Evolutionary conservation across 2,329 filamentous ascomycete species (phyloP), one percentile per base, ranked within the genome.

Genomic region (Xylaria sp.): DNA sequence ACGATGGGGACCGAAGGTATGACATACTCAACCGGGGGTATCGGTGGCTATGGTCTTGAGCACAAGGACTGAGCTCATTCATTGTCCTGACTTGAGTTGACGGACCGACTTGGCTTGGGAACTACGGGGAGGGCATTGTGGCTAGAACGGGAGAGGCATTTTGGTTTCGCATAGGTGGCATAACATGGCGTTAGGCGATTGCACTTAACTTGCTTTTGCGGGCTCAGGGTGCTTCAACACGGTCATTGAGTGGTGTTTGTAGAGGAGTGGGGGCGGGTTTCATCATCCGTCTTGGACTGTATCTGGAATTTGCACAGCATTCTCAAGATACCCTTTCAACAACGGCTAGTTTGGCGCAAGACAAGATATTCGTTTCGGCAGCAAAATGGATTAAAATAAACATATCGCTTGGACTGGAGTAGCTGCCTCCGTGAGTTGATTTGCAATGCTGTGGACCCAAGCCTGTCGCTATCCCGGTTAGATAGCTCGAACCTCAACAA

Each of bases 41-140:
- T 87, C 69, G 88, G 83, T 51, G 86, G 87, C 1, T 89, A 89
- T 67, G 83, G 87, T 11, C 82, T 87, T n/a, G 87, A 89, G 81
- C 73, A 82, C 80, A 57, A 84, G 79, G 73, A 75, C 19, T 70
- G 19, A 69, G 21, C 30, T 58, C 1, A 17, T 17, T 53, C 1
- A 19, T 17, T 36, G 21, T 51, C 14, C 1, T 6, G 45, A 14
- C 21, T 47, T 24, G 17, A 47, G 19, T 60, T 21, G 14, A n/a
- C 12, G 39, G 27, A 47, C 17, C 36, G 11, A 17, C 3, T 39
- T 24, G 14, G 39, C 4, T 19, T 21, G 42, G 24, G 48, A 24
- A 61, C 27, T 45, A 30, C 6, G 14, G 17, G 32, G 36, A 53
- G 61, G 30, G 50, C 6, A 14, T 14, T 47, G 42, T 21, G 6